These are phyloP conservation scores for Canna indica DNA, from an alignment of 176 grass and related monocot species.

Conservation along the genomic window DNA sequence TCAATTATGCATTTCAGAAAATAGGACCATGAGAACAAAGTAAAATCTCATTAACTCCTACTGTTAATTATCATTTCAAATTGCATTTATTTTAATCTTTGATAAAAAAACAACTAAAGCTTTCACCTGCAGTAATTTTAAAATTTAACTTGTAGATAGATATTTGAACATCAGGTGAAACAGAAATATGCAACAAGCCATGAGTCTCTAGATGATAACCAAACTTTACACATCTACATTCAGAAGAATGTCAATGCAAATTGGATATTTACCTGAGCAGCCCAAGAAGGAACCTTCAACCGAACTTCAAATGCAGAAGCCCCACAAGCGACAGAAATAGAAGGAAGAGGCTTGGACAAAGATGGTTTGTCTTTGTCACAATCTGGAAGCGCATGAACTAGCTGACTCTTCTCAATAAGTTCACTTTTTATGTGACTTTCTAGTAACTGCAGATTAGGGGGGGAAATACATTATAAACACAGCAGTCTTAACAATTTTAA, in stretches of 20 bases:
- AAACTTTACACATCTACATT: not conserved
- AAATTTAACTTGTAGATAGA: too few relatives aligned
- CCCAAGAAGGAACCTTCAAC: slow-evolving; percentile 62
- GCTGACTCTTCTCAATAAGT: slow-evolving; percentile 59
- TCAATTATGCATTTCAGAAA: not conserved
- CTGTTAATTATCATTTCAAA: not conserved
- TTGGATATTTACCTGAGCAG: slow-evolving; percentile 44
- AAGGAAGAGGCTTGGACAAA: slow-evolving; percentile 30
- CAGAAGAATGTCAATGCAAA: not conserved
- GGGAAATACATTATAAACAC: slow-evolving; percentile 9
- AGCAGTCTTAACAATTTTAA: not conserved
- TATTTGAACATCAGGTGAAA: not conserved
- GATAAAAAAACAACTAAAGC: not conserved
- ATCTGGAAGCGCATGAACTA: slow-evolving; percentile 35
- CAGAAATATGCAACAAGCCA: slow-evolving; percentile 3
- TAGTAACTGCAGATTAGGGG: slow-evolving; percentile 32
- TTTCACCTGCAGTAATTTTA: not conserved
- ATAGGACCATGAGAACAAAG: not conserved
- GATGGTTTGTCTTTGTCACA: slow-evolving; percentile 17
- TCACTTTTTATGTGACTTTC: slow-evolving; percentile 57
- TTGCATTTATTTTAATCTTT: not conserved
- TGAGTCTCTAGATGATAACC: not conserved
- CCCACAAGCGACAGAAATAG: slow-evolving; percentile 48
- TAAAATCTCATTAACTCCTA: not conserved
- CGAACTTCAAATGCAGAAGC: slow-evolving; percentile 53